Base-by-base conservation (phyloP, 352 stramenopile genomes). In the Phytophthora foliorum region DNA sequence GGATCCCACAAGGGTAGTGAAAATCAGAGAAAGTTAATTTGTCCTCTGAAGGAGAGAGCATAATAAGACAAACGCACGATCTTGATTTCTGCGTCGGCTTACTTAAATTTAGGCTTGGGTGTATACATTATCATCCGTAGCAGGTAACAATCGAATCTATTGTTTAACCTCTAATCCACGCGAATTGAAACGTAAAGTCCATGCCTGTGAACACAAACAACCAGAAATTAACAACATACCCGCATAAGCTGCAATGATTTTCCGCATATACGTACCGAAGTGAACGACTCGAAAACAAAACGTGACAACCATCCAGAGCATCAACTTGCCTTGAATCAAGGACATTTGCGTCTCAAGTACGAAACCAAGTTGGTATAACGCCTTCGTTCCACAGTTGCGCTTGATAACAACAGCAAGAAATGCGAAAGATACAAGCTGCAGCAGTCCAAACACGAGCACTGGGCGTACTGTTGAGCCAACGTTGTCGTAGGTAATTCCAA, bases 271-370 rank as follows among this genome's bases (percentile, higher is more conserved):
- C 56, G 8, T 48, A 55, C 44, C 56, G 36, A 63, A 63, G 31
- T 63, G 56, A 19, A 55, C 19, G 2, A 63, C 44, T 21, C 56
- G 56, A 38, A 54, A 49, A 31, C 41, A 63, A 16, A 48, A 45
- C 17, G 44, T 55, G 16, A 55, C 24, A 6, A 63, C 19, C 31
- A 63, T 45, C 56, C 56, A 63, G 16, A 36, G 22, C 32, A 63
- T 63, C 19, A 55, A 22, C 51, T 63, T 74, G 14, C 45, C 38
- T 17, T 69, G 63, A n/a, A 80, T 57, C 14, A 67, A 48, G 6
- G 59, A 41, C 34, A 49, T 48, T 22, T 71, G 72, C 4, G 56
- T 72, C 19, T 77, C 67, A 13, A 80, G 41, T n/a, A 77, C 72
- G 19, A 77, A 80, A 5, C 62, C 63, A 2, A 77, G n/a, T 16